Percentiles rank a stretch among this genome's conserved stretches.
Conservation (phyloP, 2,329 filamentous ascomycete genomes). For the Exophiala phaeomuriformis region DNA sequence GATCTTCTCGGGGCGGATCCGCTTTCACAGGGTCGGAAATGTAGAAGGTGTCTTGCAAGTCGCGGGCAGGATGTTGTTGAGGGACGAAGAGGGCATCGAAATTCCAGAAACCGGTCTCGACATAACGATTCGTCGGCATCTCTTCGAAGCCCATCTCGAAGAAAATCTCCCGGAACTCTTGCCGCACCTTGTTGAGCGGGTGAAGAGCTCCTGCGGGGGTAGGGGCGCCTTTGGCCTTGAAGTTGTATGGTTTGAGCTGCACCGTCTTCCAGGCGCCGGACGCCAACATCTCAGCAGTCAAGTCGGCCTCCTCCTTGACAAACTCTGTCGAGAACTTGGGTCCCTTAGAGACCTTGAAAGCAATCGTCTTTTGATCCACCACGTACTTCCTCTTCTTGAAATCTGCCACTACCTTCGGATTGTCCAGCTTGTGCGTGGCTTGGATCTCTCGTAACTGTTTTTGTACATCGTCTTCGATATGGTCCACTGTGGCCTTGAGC, state of each 20-base stretch:
- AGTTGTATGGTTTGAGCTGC: constrained; percentile 78
- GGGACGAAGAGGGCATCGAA: constrained; percentile 95
- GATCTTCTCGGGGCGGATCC: constrained; percentile 57
- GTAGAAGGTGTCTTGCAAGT: constrained; percentile 98
- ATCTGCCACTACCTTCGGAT: constrained; percentile 70
- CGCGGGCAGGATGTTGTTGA: constrained; percentile 93
- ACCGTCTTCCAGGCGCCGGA: constrained; percentile 86
- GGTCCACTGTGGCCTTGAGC: constrained; percentile 53
- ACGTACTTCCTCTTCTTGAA: constrained; percentile 90
- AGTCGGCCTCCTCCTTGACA: constrained; percentile 85
- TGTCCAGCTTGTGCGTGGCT: constrained; percentile 59
- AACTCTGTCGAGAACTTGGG: constrained; percentile 83
- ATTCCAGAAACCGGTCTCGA: constrained; percentile 98
- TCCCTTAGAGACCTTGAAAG: constrained; percentile 77
- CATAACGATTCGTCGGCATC: constrained; percentile 90
- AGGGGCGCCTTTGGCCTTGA: constrained; percentile 57
- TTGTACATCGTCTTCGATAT: constrained; percentile 71
- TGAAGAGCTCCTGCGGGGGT: constrained; percentile 46
- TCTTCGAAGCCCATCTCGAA: constrained; percentile 98
- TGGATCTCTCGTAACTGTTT: constrained; percentile 68
- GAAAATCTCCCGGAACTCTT: constrained; percentile 96
- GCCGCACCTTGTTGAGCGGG: constrained; percentile 81
- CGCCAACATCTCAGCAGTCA: constrained; percentile 87
- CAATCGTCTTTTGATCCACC: constrained; percentile 72
- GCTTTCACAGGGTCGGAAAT: constrained; percentile 79